Evolutionary conservation across 352 stramenopile species (phyloP).

Genomic region (Globisporangium carolinianum): DNA sequence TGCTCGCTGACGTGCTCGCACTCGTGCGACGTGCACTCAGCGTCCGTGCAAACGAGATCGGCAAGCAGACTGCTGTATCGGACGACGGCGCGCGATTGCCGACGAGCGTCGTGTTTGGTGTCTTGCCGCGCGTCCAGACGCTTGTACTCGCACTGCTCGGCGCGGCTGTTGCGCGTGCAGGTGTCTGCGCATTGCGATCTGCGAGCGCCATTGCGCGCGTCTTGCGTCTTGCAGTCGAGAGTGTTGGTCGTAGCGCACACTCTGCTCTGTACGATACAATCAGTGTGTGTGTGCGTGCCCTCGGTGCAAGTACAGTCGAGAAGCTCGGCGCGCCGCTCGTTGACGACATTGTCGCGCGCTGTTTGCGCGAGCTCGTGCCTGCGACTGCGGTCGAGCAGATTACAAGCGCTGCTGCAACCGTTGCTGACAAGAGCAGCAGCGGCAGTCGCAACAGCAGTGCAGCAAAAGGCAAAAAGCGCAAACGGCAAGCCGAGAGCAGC

Average conservation of each 20-base stretch:
- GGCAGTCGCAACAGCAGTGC: constrained; percentile 9
- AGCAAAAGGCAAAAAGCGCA: constrained; percentile 81
- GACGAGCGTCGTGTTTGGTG: constrained; percentile 62
- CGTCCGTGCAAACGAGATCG: constrained; percentile 61
- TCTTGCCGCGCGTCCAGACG: constrained; percentile 52
- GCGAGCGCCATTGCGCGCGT: constrained; percentile 59
- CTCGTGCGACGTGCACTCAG: constrained; percentile 54
- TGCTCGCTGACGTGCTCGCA: constrained; percentile 44
- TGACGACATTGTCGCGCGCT: constrained; percentile 48
- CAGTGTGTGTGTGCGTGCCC: constrained; percentile 34
- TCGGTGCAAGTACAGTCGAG: constrained; percentile 67
- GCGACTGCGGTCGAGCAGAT: constrained; percentile 7
- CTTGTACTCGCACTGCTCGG: constrained; percentile 34
- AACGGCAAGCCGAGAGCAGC: constrained; percentile 44
- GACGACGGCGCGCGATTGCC: constrained; percentile 71
- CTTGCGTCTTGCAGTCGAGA: constrained; percentile 52
- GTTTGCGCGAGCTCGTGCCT: constrained; percentile 38
- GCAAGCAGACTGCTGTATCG: constrained; percentile 76
- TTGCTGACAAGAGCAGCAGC: not conserved
- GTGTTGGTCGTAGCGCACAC: constrained; percentile 22
- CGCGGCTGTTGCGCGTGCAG: constrained; percentile 33
- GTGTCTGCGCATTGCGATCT: constrained; percentile 58
- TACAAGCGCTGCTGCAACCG: constrained; percentile 10
- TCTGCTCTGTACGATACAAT: constrained; percentile 42
- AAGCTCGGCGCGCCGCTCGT: constrained; percentile 63